Evolutionary conservation across 441 rosid genomes (phyloP), one percentile per base, ranked within the genome.

Genomic region (Populus tomentosa): DNA sequence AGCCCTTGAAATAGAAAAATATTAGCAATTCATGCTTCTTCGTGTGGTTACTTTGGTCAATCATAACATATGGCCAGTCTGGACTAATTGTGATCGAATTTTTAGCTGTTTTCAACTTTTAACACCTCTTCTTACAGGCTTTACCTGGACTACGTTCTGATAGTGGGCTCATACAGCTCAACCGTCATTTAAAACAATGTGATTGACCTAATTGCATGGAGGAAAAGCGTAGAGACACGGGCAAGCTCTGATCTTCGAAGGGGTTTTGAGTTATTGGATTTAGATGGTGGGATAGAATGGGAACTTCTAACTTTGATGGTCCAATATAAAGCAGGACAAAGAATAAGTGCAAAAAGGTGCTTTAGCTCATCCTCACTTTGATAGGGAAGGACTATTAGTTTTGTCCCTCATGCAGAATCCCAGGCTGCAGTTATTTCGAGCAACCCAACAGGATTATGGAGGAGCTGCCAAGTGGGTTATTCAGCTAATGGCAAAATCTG

Each of bases 241-340:
- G 98, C 98, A 24, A 68, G 87, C 78, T 74, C 89, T 46, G 98
- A 95, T 2, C 88, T 93, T 40, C 84, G 89, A 30, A 91, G 76
- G 85, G 97, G 97, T 20, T 92, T 95, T 40, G 90, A 90, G 84
- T 75, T 94, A 67, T 66, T 92, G 80, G 99, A 94, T 80, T 85
- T 94, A 76, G 98, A 94, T 79, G 88, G 85, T 35, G 97, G 99
- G 61, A 86, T 79, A 75, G 99, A 98, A 67, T 94, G 99, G 98
- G 97, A 95, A 77, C 98, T 94, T 86, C 81, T 94, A n/a, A 88
- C 91, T 46, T 94, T 97, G 76, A 95, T 94, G 99, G 91, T 95
- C 69, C 86, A 93, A 13, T 93, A 86, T 78, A 95, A 93, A 87
- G 98, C 99, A 62, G 81, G 97, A 35, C 92, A 82, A 85, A 90